Evolutionary conservation across 2,329 filamentous ascomycete species (phyloP), one percentile per base, ranked within the genome.

Genomic region (Nemania diffusa): DNA sequence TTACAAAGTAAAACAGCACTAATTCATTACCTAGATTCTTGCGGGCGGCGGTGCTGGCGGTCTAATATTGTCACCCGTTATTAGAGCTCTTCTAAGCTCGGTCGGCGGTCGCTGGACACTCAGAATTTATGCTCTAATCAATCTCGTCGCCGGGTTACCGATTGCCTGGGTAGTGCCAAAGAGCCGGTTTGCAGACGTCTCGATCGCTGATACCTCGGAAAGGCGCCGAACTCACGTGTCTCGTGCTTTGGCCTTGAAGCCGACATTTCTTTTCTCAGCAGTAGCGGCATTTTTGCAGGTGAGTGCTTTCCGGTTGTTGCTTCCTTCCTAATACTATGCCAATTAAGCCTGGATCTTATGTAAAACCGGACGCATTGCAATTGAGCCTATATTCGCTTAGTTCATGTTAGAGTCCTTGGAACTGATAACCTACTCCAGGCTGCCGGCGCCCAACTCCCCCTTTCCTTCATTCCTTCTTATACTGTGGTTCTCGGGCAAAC

Each of bases 391-490:
- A n/a, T n/a, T n/a, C n/a, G n/a, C n/a, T n/a, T n/a, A n/a, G n/a
- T n/a, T n/a, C n/a, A n/a, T n/a, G n/a, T n/a, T n/a, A n/a, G n/a
- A n/a, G n/a, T n/a, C 9, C 29, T 17, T n/a, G 13, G 40, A 42
- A n/a, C 56, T n/a, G n/a, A n/a, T 65, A 40, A 57, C 34, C 11
- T 15, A 60, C 76, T 0, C 72, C n/a, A 84, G 73, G 79, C 84
- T 0, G 80, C 83, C 51, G 83, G 81, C 4, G 80, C 83, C 50
- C 79, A 81, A 57, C 78, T 84, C 9, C 84, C 84, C 0, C 76
- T 84, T n/a, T 79, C 80, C 0, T 86, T 85, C 65, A 78, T 85
- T 44, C 79, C 83, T 0, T 82, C 82, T 15, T 85, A 84, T 70
- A 81, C 79, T 8, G 79, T 83, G 1, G 76, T 77, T 0, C 71